Conservation (phyloP, 495 filamentous ascomycete genomes). For the Collariella sp. region DNA sequence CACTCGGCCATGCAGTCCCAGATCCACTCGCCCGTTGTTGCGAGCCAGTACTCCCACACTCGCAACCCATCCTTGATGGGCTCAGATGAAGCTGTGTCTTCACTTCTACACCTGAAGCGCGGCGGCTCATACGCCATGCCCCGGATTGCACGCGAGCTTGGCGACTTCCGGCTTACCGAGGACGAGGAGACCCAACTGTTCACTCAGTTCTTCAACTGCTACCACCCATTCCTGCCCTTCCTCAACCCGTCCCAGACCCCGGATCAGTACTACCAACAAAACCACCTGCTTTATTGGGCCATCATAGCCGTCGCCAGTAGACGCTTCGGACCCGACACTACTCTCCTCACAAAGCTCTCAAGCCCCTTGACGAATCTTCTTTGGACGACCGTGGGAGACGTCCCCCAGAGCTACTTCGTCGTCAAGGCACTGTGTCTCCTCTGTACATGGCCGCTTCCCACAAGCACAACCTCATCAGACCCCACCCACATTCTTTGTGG, state of each 20-base stretch:
- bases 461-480: conserved; percentile 75
- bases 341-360: conserved; percentile 59
- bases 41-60: conserved; percentile 48
- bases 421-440: conserved; percentile 84
- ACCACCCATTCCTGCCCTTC: conserved; percentile 81
- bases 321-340: conserved; percentile 56
- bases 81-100: conserved; percentile 76
- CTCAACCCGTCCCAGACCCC: conserved; percentile 61
- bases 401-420: conserved; percentile 80
- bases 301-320: conserved; percentile 76
- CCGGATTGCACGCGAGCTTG: conserved; percentile 51
- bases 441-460: conserved; percentile 86
- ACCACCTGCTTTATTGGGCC: conserved; percentile 77
- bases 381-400: conserved; percentile 73
- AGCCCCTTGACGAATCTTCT: conserved; percentile 65
- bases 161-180: conserved; percentile 63
- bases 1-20: conserved; percentile 36
- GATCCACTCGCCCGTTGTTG: conserved; percentile 48
- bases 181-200: conserved; percentile 70
- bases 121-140: conserved; percentile 46
- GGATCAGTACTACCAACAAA: conserved; percentile 65
- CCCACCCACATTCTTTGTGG: conserved; percentile 86
- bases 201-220: conserved; percentile 68
- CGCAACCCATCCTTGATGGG: conserved; percentile 58
- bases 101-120: conserved; percentile 64